These are phyloP conservation scores for Thamnidium elegans DNA, from an alignment of 192 early-diverging fungal genomes.

Conservation along the genomic window DNA sequence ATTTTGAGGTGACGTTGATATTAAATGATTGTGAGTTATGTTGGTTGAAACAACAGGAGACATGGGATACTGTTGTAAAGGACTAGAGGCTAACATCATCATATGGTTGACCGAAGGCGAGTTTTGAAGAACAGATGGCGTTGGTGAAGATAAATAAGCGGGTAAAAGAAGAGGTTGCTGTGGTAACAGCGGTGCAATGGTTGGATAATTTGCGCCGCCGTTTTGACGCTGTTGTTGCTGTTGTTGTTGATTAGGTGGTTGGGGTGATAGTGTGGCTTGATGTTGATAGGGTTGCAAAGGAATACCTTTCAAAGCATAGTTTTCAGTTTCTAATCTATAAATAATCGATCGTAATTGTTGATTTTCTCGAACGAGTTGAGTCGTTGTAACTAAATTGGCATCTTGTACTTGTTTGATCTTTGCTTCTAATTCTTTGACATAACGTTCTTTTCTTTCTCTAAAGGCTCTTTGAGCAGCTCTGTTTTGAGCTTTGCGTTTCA, in stretches of 20 bases:
- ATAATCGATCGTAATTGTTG: constrained; percentile 47
- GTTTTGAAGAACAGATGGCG: too few relatives aligned
- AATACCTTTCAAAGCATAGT: constrained; percentile 50
- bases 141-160: not conserved
- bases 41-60: too few relatives aligned
- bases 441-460: constrained; percentile 80
- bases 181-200: constrained; percentile 9
- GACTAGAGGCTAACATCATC: not conserved
- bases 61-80: not conserved
- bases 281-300: constrained; percentile 1
- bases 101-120: not conserved
- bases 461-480: constrained; percentile 38
- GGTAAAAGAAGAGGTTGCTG: constrained; percentile 5
- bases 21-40: too few relatives aligned
- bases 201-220: not conserved
- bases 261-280: not conserved
- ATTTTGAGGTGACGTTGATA: not conserved
- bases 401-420: constrained; percentile 70
- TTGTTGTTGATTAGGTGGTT: not conserved
- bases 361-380: constrained; percentile 52
- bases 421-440: constrained; percentile 78
- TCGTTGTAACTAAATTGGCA: constrained; percentile 38
- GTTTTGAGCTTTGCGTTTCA: constrained; percentile 40
- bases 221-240: not conserved
- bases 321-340: constrained; percentile 54